phyloP scores from a whole-genome alignment of 192 early-diverging fungal genomes.

The Coemansia nantahalensis region DNA sequence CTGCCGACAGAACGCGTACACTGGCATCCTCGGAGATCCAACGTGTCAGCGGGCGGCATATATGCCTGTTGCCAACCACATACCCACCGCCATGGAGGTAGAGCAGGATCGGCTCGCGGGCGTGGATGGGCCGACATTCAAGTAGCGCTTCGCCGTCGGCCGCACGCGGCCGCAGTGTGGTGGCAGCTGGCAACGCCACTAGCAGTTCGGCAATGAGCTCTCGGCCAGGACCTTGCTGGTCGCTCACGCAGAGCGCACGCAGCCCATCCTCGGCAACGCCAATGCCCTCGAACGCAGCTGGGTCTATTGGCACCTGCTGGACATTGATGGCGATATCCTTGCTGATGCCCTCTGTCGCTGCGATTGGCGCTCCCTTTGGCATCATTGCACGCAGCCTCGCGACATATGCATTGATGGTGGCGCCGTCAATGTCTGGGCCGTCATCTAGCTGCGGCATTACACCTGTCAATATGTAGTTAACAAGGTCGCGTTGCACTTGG shows the following conservation, averaged over 20 bases:
- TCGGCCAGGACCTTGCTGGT: too few relatives aligned
- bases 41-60: slow-evolving; percentile 46
- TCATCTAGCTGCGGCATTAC: slow-evolving; percentile 1
- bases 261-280: too few relatives aligned
- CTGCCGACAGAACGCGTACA: slow-evolving; percentile 28
- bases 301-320: too few relatives aligned
- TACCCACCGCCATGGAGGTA: slow-evolving; percentile 79
- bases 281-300: too few relatives aligned
- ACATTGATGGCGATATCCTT: too few relatives aligned
- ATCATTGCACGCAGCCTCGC: too few relatives aligned
- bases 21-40: slow-evolving; percentile 54
- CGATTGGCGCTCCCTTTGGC: too few relatives aligned
- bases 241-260: too few relatives aligned
- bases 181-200: too few relatives aligned
- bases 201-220: not conserved
- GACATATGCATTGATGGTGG: too few relatives aligned
- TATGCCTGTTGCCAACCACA: slow-evolving; percentile 42
- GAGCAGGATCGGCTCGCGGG: slow-evolving; percentile 55
- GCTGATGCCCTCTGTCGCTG: too few relatives aligned
- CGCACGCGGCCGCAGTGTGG: not conserved
- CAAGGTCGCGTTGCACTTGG: slow-evolving; percentile 15
- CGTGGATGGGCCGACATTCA: slow-evolving; percentile 12
- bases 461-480: not conserved
- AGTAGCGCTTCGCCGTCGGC: slow-evolving; percentile 4
- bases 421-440: not conserved